Percentiles rank a stretch among this genome's conserved stretches.
These are phyloP conservation scores for Scedosporium minutisporum DNA, from an alignment of 2,329 filamentous ascomycete species.

Conservation along the genomic window DNA sequence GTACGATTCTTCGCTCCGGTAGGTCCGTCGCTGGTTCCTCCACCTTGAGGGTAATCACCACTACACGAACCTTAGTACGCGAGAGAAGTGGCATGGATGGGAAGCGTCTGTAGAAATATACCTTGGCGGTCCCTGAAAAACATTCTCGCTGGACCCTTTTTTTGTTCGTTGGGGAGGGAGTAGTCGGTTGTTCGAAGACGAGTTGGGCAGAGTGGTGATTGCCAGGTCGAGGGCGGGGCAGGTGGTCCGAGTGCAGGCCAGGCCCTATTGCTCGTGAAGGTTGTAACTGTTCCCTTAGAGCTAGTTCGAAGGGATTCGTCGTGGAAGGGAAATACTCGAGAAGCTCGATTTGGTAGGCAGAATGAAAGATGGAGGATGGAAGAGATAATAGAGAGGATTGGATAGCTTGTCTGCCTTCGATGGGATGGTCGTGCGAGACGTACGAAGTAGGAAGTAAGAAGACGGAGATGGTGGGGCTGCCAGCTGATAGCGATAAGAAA, in stretches of 20 bases:
- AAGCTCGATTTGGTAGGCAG: too few species aligned
- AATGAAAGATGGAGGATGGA: too few species aligned
- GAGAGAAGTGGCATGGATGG: not conserved
- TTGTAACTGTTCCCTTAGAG: too few species aligned
- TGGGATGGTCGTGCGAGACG: too few species aligned
- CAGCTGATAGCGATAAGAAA: not conserved
- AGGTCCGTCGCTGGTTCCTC: not conserved
- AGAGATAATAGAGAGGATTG: too few species aligned
- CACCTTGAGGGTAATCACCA: not conserved
- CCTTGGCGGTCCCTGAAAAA: not conserved
- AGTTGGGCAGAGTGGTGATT: not conserved
- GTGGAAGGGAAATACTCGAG: too few species aligned
- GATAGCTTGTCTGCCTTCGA: too few species aligned
- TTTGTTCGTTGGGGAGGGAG: not conserved
- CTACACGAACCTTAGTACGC: not conserved
- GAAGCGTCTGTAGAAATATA: not conserved
- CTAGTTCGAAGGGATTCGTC: too few species aligned
- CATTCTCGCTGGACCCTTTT: not conserved
- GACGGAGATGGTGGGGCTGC: not conserved
- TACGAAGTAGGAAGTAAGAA: not conserved
- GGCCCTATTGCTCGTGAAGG: too few species aligned
- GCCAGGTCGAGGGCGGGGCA: too few species aligned
- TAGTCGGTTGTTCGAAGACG: not conserved
- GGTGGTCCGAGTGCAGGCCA: too few species aligned
- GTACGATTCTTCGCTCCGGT: not conserved